Conservation (phyloP, 176 grass and related monocot species). For the Carex littledalei region DNA sequence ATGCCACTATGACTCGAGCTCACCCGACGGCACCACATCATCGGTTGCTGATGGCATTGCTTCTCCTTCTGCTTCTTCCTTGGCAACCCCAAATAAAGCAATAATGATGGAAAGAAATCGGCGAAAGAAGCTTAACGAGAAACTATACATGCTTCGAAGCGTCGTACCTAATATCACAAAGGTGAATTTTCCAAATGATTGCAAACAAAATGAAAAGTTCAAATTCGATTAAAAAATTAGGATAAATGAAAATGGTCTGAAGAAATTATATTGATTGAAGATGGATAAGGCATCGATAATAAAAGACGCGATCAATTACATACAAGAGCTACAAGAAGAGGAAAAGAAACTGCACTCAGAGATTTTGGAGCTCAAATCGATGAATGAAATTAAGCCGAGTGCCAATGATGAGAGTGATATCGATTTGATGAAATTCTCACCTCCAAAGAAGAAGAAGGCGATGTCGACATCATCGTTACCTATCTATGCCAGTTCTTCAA, state of each 20-base stretch:
- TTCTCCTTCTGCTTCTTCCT: background rate
- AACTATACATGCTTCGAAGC: constrained; percentile 64
- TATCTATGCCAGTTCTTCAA: background rate
- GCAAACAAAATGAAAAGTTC: background rate
- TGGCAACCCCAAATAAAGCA: constrained; percentile 31
- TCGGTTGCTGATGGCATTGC: background rate
- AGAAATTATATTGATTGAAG: constrained; percentile 24
- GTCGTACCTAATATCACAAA: constrained; percentile 83
- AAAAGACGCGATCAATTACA: constrained; percentile 89
- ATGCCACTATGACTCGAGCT: constrained; percentile 60
- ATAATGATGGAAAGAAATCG: constrained; percentile 61
- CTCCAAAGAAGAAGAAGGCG: constrained; percentile 23
- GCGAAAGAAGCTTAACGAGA: constrained; percentile 69
- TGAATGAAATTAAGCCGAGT: background rate
- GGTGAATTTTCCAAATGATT: constrained; percentile 21
- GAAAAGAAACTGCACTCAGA: constrained; percentile 45
- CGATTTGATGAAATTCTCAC: background rate
- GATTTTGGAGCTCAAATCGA: constrained; percentile 28
- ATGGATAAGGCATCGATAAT: constrained; percentile 97
- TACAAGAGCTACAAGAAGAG: constrained; percentile 66
- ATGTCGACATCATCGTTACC: constrained; percentile 28
- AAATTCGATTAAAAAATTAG: too few relatives aligned
- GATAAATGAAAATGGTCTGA: background rate
- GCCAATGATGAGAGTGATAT: background rate
- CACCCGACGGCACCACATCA: constrained; percentile 41